A percentile compares a stretch with the other conserved stretches of the same genome.
phyloP scores from a whole-genome alignment of 208 protist genomes.

The Trichomonas gallinae region DNA sequence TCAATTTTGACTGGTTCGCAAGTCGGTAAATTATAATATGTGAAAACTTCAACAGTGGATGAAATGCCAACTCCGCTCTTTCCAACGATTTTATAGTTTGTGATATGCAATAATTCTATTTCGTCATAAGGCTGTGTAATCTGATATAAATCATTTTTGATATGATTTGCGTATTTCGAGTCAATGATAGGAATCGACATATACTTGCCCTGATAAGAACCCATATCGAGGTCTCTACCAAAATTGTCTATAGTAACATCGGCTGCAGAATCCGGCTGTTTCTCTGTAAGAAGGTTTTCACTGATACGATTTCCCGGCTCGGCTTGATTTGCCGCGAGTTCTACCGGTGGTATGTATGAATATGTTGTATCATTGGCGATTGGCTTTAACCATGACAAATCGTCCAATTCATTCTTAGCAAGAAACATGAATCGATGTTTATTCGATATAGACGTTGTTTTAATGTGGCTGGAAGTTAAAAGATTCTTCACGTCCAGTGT shows the following conservation, averaged over 20 bases:
- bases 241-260: not conserved
- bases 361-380: not conserved
- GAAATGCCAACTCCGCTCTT: not conserved
- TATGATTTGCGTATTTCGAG: not conserved
- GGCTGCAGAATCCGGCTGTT: not conserved
- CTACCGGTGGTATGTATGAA: not conserved
- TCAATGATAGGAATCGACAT: not conserved
- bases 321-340: not conserved
- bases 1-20: not conserved
- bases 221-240: not conserved
- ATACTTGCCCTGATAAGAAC: not conserved
- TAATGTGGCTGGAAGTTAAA: not conserved
- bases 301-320: not conserved
- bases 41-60: not conserved
- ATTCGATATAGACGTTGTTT: not conserved
- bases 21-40: not conserved
- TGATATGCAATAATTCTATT: not conserved
- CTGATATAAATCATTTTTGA: not conserved
- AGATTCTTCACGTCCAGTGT: not conserved
- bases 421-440: not conserved
- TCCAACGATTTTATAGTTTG: not conserved
- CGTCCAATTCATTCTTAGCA: not conserved
- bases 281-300: not conserved
- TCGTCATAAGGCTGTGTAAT: not conserved
- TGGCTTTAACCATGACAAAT: not conserved